Evolutionary conservation across 768 basidiomycete species (phyloP), one percentile per base, ranked within the genome.

Genomic region (Tylopilus felleus): DNA sequence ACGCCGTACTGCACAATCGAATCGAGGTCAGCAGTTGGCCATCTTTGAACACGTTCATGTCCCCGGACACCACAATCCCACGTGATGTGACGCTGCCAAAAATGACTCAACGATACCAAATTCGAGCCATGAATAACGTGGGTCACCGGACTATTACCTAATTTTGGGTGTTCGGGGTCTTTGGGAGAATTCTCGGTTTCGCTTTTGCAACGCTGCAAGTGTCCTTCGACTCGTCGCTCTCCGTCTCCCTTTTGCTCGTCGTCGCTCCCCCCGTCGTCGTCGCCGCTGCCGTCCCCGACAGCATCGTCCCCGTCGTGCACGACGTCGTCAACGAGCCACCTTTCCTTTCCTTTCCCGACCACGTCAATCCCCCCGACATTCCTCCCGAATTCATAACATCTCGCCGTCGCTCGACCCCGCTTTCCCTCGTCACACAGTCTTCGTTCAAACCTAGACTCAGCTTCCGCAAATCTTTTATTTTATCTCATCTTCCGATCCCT

Each of bases 171-270:
- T 31, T 8, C 41, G 58, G 65, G 61, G 70, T 72, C 69, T 66
- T 69, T 68, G 70, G 33, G 70, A 71, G 68, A 70, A 66, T 66
- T 63, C 60, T 54, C 65, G 52, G 62, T 66, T 65, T 69, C 58
- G 53, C 56, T 68, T 70, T 62, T 71, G 68, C 68, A 71, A 71
- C 67, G 66, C 68, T 62, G 58, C 51, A 47, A 51, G 54, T 65
- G 65, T 58, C 61, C 61, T 63, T 67, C 49, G 61, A 60, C 63
- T 68, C 56, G 68, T 69, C 61, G 55, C 65, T 67, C 67, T 64
- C 65, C 56, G 65, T 62, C n/a, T n/a, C 63, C 61, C 57, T 64
- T 57, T 65, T 62, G 51, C 62, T 62, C 64, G 60, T 65, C 65
- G 59, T 49, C 64, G 45, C 59, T 56, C 56, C 53, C 63, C 58